Evolutionary conservation across 805 yeast genomes (phyloP).

Genomic region (Pichia nanzhaoensis): DNA sequence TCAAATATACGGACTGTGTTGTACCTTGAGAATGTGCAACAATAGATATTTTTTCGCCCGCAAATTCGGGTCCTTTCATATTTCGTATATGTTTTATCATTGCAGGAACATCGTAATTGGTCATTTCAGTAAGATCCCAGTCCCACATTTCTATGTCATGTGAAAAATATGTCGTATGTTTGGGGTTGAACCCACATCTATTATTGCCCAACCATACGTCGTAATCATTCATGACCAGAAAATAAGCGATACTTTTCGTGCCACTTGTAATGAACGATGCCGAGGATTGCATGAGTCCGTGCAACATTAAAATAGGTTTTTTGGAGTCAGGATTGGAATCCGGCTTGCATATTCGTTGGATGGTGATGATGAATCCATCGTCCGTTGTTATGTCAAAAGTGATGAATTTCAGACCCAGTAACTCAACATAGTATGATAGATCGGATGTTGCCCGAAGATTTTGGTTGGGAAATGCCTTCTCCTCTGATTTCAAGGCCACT

Average conservation of each 20-base stretch:
- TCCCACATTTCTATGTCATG: slow-evolving; percentile 67
- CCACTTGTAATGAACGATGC: slow-evolving; percentile 88
- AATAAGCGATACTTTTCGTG: slow-evolving; percentile 63
- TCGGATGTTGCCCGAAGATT: slow-evolving; percentile 28
- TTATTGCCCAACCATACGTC: slow-evolving; percentile 93
- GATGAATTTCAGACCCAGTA: slow-evolving; percentile 52
- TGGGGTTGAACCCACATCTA: slow-evolving; percentile 76
- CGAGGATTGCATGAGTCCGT: slow-evolving; percentile 82
- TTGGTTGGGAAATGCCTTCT: slow-evolving; percentile 24
- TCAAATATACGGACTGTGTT: slow-evolving; percentile 69
- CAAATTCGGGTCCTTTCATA: slow-evolving; percentile 20
- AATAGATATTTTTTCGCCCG: slow-evolving; percentile 47
- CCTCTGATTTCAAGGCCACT: not conserved
- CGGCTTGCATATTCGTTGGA: slow-evolving; percentile 51
- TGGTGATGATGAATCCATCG: slow-evolving; percentile 71
- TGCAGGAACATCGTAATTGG: slow-evolving; percentile 67
- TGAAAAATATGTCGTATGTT: slow-evolving; percentile 44
- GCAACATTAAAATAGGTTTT: slow-evolving; percentile 67
- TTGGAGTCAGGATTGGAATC: slow-evolving; percentile 15
- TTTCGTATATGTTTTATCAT: slow-evolving; percentile 47
- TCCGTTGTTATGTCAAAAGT: slow-evolving; percentile 58
- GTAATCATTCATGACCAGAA: slow-evolving; percentile 44
- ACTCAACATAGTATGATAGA: slow-evolving; percentile 59
- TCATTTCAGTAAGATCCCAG: slow-evolving; percentile 88
- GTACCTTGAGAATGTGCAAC: slow-evolving; percentile 94